A percentile compares a stretch with the other conserved stretches of the same genome.
Evolutionary conservation across 2,329 filamentous ascomycete species (phyloP).

Genomic region (Mariannaea sp.): DNA sequence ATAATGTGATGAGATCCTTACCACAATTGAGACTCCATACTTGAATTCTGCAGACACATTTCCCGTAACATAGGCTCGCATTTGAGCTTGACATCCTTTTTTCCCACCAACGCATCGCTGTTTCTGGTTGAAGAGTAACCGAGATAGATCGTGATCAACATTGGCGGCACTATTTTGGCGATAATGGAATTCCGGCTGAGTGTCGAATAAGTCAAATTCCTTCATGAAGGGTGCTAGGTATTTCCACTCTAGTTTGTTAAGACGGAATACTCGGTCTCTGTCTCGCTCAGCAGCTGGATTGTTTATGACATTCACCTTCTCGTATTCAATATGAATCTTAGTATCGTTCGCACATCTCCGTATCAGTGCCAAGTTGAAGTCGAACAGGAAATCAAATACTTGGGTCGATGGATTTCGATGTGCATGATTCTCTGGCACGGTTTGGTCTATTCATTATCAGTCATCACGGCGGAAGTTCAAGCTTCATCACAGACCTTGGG

Average conservation of each 20-base stretch:
- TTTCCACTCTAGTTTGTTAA: no score
- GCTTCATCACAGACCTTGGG: neutral
- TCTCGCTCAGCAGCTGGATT: no score
- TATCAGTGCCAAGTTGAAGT: neutral
- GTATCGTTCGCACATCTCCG: neutral
- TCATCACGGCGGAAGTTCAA: neutral
- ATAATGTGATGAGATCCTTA: neutral
- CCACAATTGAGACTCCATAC: neutral
- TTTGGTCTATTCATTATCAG: neutral
- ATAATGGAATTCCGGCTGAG: no score
- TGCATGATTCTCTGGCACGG: neutral
- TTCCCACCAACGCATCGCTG: neutral
- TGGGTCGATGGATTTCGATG: neutral
- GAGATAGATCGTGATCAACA: neutral
- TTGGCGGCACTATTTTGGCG: no score
- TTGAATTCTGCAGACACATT: neutral
- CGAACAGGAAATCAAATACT: neutral
- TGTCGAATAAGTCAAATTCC: no score
- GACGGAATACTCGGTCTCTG: no score
- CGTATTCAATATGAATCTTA: neutral
- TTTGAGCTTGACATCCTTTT: neutral
- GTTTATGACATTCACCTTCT: neutral
- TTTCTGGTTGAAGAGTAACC: neutral
- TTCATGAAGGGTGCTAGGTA: no score
- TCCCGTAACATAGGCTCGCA: neutral